Evolutionary conservation across 1,284 basidiomycete genomes (phyloP).

Genomic region (Malassezia equina): DNA sequence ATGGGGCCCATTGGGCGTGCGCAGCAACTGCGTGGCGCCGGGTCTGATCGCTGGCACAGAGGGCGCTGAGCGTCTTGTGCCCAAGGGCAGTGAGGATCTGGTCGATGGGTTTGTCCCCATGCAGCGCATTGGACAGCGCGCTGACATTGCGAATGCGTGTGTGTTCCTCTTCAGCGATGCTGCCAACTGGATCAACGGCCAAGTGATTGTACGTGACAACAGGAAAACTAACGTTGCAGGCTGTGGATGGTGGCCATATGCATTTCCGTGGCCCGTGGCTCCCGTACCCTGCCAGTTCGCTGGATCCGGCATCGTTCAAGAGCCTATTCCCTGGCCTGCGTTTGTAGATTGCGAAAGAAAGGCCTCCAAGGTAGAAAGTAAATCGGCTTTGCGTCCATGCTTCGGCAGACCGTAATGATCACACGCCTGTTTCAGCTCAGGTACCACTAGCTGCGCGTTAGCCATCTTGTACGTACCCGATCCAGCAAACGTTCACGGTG

Average conservation of each 20-base stretch:
- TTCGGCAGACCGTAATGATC: slow-evolving; percentile 30
- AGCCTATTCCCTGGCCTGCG: slow-evolving; percentile 23
- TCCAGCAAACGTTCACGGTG: slow-evolving; percentile 3
- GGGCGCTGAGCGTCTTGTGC: slow-evolving; percentile 65
- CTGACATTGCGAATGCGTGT: slow-evolving; percentile 69
- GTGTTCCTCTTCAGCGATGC: slow-evolving; percentile 83
- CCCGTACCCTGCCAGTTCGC: slow-evolving; percentile 35
- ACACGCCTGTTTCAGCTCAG: slow-evolving; percentile 28
- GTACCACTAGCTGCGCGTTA: slow-evolving; percentile 22
- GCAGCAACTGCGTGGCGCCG: slow-evolving; percentile 83
- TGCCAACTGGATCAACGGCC: slow-evolving; percentile 67
- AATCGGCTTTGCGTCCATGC: slow-evolving; percentile 36
- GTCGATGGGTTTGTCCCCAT: slow-evolving; percentile 30
- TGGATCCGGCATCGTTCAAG: slow-evolving; percentile 33
- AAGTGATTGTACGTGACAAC: slow-evolving; percentile 22
- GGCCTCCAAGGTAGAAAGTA: slow-evolving; percentile 24
- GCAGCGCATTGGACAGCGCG: slow-evolving; percentile 43
- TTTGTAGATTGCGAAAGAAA: slow-evolving; percentile 17
- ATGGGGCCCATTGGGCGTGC: slow-evolving; percentile 84
- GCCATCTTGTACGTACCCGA: slow-evolving; percentile 1
- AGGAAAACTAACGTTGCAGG: not conserved
- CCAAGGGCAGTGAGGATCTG: slow-evolving; percentile 49
- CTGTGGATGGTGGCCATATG: slow-evolving; percentile 12
- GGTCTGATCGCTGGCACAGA: slow-evolving; percentile 75
- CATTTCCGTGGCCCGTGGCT: slow-evolving; percentile 33